phyloP scores from a whole-genome alignment of 2,329 filamentous ascomycete species.

The Tolypocladium album region DNA sequence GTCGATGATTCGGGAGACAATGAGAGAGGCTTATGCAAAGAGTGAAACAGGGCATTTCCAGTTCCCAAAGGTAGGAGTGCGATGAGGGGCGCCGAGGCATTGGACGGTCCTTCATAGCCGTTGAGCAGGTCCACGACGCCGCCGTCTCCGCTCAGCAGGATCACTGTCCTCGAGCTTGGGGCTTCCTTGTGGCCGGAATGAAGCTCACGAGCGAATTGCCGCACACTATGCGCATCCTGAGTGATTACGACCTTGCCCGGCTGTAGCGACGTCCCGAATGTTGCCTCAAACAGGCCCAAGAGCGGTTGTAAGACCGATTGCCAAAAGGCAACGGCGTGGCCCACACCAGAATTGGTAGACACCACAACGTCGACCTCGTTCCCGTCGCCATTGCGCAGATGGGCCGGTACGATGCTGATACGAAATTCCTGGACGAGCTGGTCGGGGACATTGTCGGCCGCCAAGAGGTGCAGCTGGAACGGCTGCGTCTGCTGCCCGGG shows the following conservation, averaged over 20 bases:
- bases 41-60: constrained; percentile 55
- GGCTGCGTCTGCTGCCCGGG: constrained; percentile 12
- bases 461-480: constrained; percentile 18
- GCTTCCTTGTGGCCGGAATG: constrained; percentile 18
- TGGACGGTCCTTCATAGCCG: constrained; percentile 18
- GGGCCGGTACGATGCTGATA: constrained; percentile 24
- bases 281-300: constrained; percentile 29
- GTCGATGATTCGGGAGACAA: constrained; percentile 23
- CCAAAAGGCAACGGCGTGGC: constrained; percentile 46
- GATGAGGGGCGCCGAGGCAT: constrained; percentile 28
- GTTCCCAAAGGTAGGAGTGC: constrained; percentile 52
- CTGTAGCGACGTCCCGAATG: background rate
- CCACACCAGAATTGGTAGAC: constrained; percentile 55
- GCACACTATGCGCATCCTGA: constrained; percentile 49
- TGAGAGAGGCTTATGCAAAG: constrained; percentile 48
- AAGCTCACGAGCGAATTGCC: constrained; percentile 42
- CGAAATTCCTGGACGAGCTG: constrained; percentile 24
- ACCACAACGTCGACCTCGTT: constrained; percentile 50
- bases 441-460: constrained; percentile 22
- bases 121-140: constrained; percentile 78
- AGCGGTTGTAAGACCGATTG: constrained; percentile 43
- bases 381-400: constrained; percentile 17
- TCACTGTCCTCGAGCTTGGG: constrained; percentile 38
- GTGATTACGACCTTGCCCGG: constrained; percentile 44
- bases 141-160: constrained; percentile 82